These are phyloP conservation scores for Santalum album DNA, from an alignment of 164 flowering plant genomes.

Conservation along the genomic window DNA sequence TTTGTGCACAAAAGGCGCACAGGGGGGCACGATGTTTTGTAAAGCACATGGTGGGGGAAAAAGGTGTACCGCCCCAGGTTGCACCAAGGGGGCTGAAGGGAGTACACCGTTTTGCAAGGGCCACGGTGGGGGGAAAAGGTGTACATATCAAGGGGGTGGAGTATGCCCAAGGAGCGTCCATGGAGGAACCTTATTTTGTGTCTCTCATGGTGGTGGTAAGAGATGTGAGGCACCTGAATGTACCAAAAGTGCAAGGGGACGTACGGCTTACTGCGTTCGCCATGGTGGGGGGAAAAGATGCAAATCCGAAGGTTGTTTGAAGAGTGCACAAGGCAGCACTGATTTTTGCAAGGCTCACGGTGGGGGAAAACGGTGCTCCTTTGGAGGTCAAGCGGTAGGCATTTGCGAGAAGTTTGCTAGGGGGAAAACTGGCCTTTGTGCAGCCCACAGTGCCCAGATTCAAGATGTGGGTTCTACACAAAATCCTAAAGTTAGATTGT, in stretches of 20 bases:
- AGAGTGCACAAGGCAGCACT: slow-evolving; percentile 21
- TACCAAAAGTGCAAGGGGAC: slow-evolving; percentile 19
- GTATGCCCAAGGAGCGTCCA: slow-evolving; percentile 20
- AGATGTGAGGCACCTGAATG: slow-evolving; percentile 12
- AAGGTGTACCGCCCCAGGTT: slow-evolving; percentile 1
- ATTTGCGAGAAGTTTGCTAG: slow-evolving; percentile 2
- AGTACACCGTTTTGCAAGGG: slow-evolving; percentile 2
- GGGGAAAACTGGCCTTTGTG: slow-evolving; percentile 1
- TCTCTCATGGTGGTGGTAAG: slow-evolving; percentile 21
- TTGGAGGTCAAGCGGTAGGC: not conserved
- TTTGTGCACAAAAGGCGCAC: not conserved
- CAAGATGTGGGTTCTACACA: not conserved
- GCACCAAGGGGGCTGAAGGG: slow-evolving; percentile 3
- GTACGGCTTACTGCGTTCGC: slow-evolving; percentile 15
- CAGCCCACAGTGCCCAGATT: not conserved
- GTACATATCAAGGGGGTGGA: slow-evolving; percentile 11
- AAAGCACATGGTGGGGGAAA: slow-evolving; percentile 3
- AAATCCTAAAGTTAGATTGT: not conserved
- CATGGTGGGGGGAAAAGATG: slow-evolving; percentile 21
- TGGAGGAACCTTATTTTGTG: slow-evolving; percentile 19
- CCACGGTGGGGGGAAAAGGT: slow-evolving; percentile 3
- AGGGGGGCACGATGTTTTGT: slow-evolving; percentile 5
- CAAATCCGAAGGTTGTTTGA: slow-evolving; percentile 11
- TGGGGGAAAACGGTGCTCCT: slow-evolving; percentile 13
- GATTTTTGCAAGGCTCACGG: slow-evolving; percentile 22